phyloP scores from a whole-genome alignment of 2,329 filamentous ascomycete genomes.

The Penicillium polonicum region DNA sequence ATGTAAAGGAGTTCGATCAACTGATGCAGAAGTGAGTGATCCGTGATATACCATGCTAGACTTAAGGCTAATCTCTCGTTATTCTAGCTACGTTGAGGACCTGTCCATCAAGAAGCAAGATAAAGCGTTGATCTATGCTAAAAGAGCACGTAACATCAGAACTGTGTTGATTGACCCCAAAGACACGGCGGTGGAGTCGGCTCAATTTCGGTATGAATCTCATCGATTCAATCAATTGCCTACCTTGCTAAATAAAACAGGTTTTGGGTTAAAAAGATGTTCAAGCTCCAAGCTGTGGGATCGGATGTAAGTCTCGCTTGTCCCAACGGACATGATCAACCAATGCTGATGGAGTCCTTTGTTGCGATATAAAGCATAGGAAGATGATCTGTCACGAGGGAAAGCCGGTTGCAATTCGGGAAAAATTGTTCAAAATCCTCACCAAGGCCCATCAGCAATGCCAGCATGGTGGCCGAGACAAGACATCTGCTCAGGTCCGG shows the following conservation, averaged over 20 bases:
- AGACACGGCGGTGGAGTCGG: conserved; percentile 51
- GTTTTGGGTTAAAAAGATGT: conserved; percentile 57
- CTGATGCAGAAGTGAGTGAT: conserved; percentile 44
- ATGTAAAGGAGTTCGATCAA: conserved; percentile 48
- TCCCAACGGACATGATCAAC: background rate
- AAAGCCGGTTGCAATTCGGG: conserved; percentile 54
- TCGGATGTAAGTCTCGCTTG: conserved; percentile 37
- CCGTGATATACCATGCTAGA: background rate
- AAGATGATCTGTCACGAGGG: conserved; percentile 52
- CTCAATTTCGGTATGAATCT: conserved; percentile 48
- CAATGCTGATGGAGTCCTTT: background rate
- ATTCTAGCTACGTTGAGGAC: conserved; percentile 48
- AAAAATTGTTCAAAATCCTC: conserved; percentile 53
- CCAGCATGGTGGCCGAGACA: conserved; percentile 53
- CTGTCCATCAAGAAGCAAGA: conserved; percentile 53
- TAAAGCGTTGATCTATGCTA: conserved; percentile 52
- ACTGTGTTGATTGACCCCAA: conserved; percentile 51
- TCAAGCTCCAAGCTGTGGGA: conserved; percentile 46
- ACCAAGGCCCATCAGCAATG: conserved; percentile 52
- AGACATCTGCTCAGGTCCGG: conserved; percentile 53
- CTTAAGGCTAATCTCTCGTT: background rate
- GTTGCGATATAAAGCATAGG: conserved; percentile 27
- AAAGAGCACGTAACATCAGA: conserved; percentile 48
- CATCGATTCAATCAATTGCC: background rate
- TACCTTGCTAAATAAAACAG: conserved; percentile 27